phyloP scores from a whole-genome alignment of 805 yeast species.

The Schizosaccharomyces cryophilus region DNA sequence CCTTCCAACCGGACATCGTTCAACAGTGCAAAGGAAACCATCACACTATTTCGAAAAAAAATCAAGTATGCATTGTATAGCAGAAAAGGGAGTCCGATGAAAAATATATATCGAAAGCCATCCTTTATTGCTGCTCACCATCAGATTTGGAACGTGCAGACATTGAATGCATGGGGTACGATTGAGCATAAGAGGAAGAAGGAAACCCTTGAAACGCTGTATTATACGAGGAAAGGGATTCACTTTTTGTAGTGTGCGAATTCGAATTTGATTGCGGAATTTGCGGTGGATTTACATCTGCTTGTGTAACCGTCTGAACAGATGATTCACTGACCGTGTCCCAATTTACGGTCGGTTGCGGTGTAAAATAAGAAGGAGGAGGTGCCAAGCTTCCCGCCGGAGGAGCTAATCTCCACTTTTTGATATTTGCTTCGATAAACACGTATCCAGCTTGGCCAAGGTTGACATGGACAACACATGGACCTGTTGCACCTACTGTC shows the following conservation, averaged over 20 bases:
- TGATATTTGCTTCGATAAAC: constrained; percentile 74
- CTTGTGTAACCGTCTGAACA: neutral
- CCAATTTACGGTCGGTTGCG: constrained; percentile 32
- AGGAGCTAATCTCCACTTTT: constrained; percentile 91
- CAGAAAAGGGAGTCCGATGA: too few species aligned
- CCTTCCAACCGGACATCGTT: too few species aligned
- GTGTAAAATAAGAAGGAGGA: constrained; percentile 69
- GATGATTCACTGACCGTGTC: neutral
- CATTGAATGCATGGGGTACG: neutral
- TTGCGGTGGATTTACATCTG: neutral
- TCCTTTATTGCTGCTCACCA: too few species aligned
- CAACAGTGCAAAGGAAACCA: too few species aligned
- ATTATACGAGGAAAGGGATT: neutral
- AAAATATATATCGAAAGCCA: too few species aligned
- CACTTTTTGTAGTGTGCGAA: too few species aligned
- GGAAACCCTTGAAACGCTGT: neutral
- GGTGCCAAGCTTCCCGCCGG: constrained; percentile 70
- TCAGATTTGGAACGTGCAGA: neutral
- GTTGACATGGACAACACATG: constrained; percentile 66
- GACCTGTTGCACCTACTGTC: constrained; percentile 64
- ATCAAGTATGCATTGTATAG: too few species aligned
- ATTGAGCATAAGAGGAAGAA: neutral
- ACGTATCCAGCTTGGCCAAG: constrained; percentile 79
- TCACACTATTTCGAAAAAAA: too few species aligned
- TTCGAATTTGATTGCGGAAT: too few species aligned